Base-by-base conservation (phyloP, 2,329 filamentous ascomycete genomes). In the Penicillium sp. region DNA sequence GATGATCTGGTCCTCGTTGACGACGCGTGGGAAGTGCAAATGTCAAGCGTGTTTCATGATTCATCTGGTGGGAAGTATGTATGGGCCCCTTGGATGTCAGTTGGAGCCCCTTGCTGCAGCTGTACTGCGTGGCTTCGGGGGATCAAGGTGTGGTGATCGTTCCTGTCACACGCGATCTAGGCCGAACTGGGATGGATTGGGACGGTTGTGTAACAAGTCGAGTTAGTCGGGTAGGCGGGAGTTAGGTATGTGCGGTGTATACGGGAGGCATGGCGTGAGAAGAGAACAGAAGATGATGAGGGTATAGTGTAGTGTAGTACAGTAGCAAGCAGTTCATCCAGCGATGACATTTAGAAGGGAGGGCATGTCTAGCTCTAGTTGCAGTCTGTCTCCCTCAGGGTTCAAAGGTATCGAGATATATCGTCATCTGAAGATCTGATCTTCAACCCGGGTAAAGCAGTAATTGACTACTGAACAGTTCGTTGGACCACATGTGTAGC, bases 391-490 rank as follows among this genome's bases (percentile, higher is more conserved):
- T 7, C 27, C 7, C 27, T 31, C n/a, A n/a, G n/a, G n/a, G n/a
- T 31, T 9, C 27, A 3, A 31, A 6, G 7, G 6, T 31, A 6
- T 31, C 27, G 6, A 31, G 27, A 31, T 6, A 31, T 31, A 31
- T 27, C 19, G 22, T 46, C 27, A 33, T 35, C 27, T 27, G n/a
- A 33, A 18, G 44, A 49, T 49, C 27, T 24, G 43, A 55, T 55
- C 52, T 27, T 55, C 55, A 54, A 51, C 61, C 61, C 56, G 56
- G 59, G 59, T 63, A 56, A 61, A 55, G 22, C 33, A 31, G 27
- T 31, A 22, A 22, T 22, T 22, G 3, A 3, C 22, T 22, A 22
- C 22, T 22, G 22, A 22, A 22, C 4, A 22, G 22, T 22, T 31
- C 27, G 27, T 31, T 31, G 9, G 31, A 31, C 31, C 31, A 3